A percentile compares a stretch with the other conserved stretches of the same genome.
Evolutionary conservation across 352 stramenopile species (phyloP).

Genomic region (Phytopythium chamaehyphon): DNA sequence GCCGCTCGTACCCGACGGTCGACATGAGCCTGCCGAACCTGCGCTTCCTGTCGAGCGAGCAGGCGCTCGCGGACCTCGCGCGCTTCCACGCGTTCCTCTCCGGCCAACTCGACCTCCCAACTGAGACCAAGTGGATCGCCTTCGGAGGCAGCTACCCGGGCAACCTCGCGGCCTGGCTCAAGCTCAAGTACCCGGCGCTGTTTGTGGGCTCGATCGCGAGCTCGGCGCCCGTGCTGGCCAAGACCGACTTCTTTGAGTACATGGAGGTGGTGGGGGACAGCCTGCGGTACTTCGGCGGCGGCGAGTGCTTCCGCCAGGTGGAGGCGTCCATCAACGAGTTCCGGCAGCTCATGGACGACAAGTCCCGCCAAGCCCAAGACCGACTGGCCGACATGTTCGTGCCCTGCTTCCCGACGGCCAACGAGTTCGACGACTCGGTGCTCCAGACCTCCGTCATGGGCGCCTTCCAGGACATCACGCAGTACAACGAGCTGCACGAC

Average conservation of each 20-base stretch:
- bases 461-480: constrained; percentile 71
- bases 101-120: constrained; percentile 55
- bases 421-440: constrained; percentile 78
- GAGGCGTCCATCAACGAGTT: constrained; percentile 52
- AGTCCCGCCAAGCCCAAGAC: constrained; percentile 31
- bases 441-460: constrained; percentile 76
- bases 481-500: constrained; percentile 64
- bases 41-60: constrained; percentile 84
- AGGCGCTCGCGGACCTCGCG: constrained; percentile 90
- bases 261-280: constrained; percentile 84
- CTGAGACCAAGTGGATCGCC: constrained; percentile 82
- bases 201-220: constrained; percentile 91
- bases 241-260: constrained; percentile 83
- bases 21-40: constrained; percentile 83
- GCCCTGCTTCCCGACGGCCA: constrained; percentile 69
- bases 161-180: constrained; percentile 91
- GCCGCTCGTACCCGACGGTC: constrained; percentile 85
- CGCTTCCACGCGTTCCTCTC: constrained; percentile 82
- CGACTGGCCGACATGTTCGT: constrained; percentile 48
- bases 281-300: constrained; percentile 77
- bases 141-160: constrained; percentile 96
- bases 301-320: constrained; percentile 75
- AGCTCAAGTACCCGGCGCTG: constrained; percentile 91
- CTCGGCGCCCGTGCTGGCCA: constrained; percentile 86
- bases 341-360: constrained; percentile 47